Base-by-base conservation (phyloP, 257 asterid genomes). In the Cruciata laevipes region DNA sequence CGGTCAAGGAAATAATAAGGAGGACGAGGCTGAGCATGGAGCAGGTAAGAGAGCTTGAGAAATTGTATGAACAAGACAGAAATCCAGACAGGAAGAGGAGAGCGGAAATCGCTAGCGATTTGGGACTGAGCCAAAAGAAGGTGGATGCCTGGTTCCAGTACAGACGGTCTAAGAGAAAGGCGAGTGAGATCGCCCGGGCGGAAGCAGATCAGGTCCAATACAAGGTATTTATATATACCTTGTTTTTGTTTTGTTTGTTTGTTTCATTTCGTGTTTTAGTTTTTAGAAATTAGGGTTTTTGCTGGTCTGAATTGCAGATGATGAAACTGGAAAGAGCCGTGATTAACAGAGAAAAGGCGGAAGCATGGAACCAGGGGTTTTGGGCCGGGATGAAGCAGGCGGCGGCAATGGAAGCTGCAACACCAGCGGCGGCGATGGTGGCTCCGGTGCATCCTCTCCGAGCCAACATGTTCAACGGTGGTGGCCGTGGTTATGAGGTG, bases 91-190 rank as follows among this genome's bases (percentile, higher is more conserved):
- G 94, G 0, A 91, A 91, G 74, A 82, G 95, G 73, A 91, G 87
- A 76, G 73, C 83, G 80, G 87, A 85, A 81, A 76, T 91, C 56
- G 95, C 95, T 47, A 82, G 85, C 75, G 89, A 89, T 25, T 65
- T 91, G 63, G 95, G 94, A 5, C 76, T 91, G 66, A 89, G 89
- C 61, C 98, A 96, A 0, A 76, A 95, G 3, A 96, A 91, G 72
- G 75, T 91, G 0, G 94, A 95, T 2, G 84, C 89, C 20, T 91
- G 98, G 98, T 91, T 91, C 67, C 98, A 87, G 73, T 89, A 91
- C 55, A 74, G 95, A 32, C 57, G 98, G 75, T 96, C 98, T 35
- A 82, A 96, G 32, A 84, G 91, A 86, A 91, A 91, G 77, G 89
- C 91, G n/a, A n/a, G n/a, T n/a, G 96, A 91, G 8, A 79, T 82